Percentiles rank a stretch among this genome's conserved stretches.
Conservation (phyloP, 2,329 filamentous ascomycete species). For the Cytospora piceae region DNA sequence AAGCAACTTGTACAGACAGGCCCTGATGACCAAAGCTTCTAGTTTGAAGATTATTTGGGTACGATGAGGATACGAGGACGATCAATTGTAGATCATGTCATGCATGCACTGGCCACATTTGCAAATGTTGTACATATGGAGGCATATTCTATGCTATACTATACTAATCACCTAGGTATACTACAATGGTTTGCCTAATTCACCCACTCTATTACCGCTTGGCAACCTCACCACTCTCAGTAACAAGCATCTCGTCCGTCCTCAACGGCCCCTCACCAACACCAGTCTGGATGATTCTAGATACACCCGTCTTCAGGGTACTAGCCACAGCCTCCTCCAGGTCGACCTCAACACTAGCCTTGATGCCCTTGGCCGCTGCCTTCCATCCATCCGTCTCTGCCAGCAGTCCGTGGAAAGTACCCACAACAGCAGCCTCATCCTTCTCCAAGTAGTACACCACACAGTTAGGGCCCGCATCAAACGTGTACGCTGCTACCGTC, state of each 20-base stretch:
- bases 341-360: constrained; percentile 52
- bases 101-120: neutral
- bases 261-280: constrained; percentile 88
- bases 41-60: too few relatives aligned
- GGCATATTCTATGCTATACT: neutral
- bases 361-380: constrained; percentile 57
- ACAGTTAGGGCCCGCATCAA: constrained; percentile 95
- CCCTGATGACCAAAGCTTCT: too few relatives aligned
- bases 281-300: constrained; percentile 85
- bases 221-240: constrained; percentile 62
- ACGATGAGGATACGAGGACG: neutral
- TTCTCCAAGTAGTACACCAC: constrained; percentile 93
- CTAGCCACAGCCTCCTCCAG: constrained; percentile 68
- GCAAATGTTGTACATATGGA: too few relatives aligned
- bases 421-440: constrained; percentile 73
- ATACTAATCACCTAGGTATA: neutral
- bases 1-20: neutral
- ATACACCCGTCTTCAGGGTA: constrained; percentile 76
- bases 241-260: constrained; percentile 77
- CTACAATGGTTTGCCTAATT: neutral
- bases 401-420: constrained; percentile 73
- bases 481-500: constrained; percentile 90
- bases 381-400: constrained; percentile 72
- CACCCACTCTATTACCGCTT: constrained; percentile 35
- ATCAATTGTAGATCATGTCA: neutral